These are phyloP conservation scores for Globisporangium solare DNA, from an alignment of 352 stramenopile genomes.

Conservation along the genomic window DNA sequence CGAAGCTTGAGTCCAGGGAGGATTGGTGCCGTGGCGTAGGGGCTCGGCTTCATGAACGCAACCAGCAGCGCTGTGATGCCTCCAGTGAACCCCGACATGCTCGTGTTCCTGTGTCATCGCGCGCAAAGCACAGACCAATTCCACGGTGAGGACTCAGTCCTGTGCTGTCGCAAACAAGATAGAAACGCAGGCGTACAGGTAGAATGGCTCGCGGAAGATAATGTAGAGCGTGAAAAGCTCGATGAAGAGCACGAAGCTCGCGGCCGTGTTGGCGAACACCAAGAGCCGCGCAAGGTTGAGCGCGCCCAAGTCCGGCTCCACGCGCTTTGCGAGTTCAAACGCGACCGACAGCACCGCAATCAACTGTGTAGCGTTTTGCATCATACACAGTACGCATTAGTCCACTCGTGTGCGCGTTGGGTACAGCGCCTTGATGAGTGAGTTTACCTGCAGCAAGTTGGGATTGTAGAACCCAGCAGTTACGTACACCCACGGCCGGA, in stretches of 20 bases:
- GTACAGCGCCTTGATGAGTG: too few relatives aligned
- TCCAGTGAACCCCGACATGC: conserved; percentile 71
- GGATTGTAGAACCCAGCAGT: conserved; percentile 85
- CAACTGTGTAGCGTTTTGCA: conserved; percentile 29
- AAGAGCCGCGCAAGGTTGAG: conserved; percentile 62
- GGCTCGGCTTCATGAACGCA: conserved; percentile 71
- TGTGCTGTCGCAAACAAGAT: conserved; percentile 6
- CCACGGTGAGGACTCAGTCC: too few relatives aligned
- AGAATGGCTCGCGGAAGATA: conserved; percentile 70
- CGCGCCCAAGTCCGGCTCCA: conserved; percentile 68
- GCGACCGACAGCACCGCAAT: conserved; percentile 54
- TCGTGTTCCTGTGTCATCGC: conserved; percentile 38
- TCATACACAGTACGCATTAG: background rate
- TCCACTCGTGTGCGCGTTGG: background rate
- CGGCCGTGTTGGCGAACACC: conserved; percentile 66
- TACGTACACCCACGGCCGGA: conserved; percentile 83
- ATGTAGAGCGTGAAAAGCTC: conserved; percentile 83
- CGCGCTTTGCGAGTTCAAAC: conserved; percentile 69
- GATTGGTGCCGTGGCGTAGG: conserved; percentile 45
- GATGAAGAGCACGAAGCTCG: conserved; percentile 71
- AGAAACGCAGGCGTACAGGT: conserved; percentile 51
- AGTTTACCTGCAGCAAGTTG: conserved; percentile 55
- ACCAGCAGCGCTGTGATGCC: conserved; percentile 79
- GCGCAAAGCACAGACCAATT: background rate
- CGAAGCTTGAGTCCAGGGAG: conserved; percentile 59